A percentile compares a stretch with the other conserved stretches of the same genome.
phyloP scores from a whole-genome alignment of 2,329 filamentous ascomycete species.

The Juglanconis sp. region DNA sequence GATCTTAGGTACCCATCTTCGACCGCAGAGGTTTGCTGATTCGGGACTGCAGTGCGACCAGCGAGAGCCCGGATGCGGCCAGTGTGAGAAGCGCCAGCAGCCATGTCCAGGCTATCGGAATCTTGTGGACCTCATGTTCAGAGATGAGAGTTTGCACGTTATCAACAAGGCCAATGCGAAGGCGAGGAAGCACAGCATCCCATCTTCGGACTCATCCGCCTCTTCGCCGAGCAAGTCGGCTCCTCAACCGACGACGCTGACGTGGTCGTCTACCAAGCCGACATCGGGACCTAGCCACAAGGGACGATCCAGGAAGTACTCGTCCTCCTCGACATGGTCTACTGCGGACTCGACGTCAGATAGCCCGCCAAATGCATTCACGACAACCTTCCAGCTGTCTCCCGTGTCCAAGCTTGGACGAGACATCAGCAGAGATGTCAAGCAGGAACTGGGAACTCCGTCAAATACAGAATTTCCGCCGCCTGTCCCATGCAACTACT shows the following conservation, averaged over 20 bases:
- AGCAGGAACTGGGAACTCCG: not conserved
- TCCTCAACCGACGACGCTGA: conserved; percentile 19
- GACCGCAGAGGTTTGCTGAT: conserved; percentile 3
- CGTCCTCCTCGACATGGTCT: not conserved
- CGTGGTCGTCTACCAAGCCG: conserved; percentile 8
- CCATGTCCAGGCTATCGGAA: conserved; percentile 55
- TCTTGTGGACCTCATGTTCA: conserved; percentile 55
- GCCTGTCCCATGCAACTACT: conserved; percentile 3
- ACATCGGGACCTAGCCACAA: not conserved
- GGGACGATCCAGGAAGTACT: not conserved
- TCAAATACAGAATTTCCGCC: not conserved
- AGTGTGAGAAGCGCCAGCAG: conserved; percentile 51
- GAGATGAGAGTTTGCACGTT: conserved; percentile 54
- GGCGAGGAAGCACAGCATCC: conserved; percentile 26
- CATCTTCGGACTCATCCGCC: not conserved
- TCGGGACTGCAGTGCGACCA: conserved; percentile 47
- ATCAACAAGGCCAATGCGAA: conserved; percentile 48
- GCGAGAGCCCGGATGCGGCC: conserved; percentile 48
- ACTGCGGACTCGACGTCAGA: not conserved
- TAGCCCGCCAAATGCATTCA: not conserved
- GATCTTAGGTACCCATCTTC: not conserved
- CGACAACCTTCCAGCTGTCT: not conserved
- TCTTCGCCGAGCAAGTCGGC: conserved; percentile 1
- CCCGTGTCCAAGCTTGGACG: conserved; percentile 1
- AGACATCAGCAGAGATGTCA: not conserved